These are phyloP conservation scores for Solanum hybrid DNA, from an alignment of 305 asterid genomes.

Conservation along the genomic window DNA sequence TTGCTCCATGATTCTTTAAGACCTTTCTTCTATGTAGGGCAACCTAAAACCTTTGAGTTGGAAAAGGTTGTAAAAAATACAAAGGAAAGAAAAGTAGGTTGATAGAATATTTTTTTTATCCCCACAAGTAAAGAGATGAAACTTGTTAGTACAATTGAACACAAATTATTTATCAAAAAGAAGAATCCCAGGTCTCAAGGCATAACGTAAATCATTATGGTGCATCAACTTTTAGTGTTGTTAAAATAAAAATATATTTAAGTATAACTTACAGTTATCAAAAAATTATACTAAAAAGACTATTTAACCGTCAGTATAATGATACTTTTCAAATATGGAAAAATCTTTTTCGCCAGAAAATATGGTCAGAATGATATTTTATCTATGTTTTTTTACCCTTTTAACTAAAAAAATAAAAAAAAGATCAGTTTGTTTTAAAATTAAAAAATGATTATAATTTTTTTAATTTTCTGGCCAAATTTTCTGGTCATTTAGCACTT, in stretches of 20 bases:
- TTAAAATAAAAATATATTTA: background rate
- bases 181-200: constrained; percentile 1
- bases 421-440: background rate
- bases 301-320: background rate
- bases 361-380: background rate
- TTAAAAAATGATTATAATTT: no score
- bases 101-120: background rate
- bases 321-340: background rate
- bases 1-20: background rate
- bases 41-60: background rate
- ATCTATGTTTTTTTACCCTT: background rate
- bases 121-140: background rate
- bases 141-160: background rate
- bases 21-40: background rate
- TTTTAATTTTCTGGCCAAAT: no score
- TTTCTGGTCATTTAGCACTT: background rate
- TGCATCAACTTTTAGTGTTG: background rate
- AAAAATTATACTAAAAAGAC: background rate
- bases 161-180: background rate
- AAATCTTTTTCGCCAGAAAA: no score
- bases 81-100: background rate
- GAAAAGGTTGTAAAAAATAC: background rate
- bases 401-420: no score
- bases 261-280: background rate
- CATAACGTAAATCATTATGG: background rate